Percentiles rank a stretch among this genome's conserved stretches.
Evolutionary conservation across 306 rosid species (phyloP).

Genomic region (Medicago truncatula): DNA sequence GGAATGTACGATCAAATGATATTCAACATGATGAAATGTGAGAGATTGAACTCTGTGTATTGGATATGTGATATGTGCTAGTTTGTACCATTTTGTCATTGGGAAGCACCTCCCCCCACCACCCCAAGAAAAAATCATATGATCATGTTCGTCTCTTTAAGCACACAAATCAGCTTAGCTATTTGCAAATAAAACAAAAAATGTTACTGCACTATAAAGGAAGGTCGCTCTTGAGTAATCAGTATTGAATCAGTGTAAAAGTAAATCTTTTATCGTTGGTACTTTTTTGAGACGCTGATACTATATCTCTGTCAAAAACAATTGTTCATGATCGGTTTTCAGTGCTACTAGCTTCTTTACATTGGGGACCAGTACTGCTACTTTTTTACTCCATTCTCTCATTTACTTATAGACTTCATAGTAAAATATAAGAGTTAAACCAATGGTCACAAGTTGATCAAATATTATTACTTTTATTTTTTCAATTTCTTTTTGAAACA

Average conservation of each 20-base stretch:
- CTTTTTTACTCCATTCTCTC: too few relatives aligned
- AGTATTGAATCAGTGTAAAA: conserved; percentile 10
- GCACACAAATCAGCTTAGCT: not conserved
- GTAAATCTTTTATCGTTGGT: conserved; percentile 43
- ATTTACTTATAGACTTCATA: too few relatives aligned
- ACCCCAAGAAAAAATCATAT: not conserved
- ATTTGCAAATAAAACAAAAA: too few relatives aligned
- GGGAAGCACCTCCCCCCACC: not conserved
- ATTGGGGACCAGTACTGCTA: not conserved
- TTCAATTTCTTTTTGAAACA: too few relatives aligned
- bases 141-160: not conserved
- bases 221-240: not conserved
- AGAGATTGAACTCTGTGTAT: too few relatives aligned
- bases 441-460: too few relatives aligned
- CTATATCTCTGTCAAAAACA: conserved; percentile 29
- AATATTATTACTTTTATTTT: too few relatives aligned
- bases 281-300: not conserved
- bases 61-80: too few relatives aligned
- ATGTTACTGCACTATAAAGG: not conserved
- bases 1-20: too few relatives aligned
- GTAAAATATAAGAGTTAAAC: too few relatives aligned
- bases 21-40: too few relatives aligned
- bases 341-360: not conserved
- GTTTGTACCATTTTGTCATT: too few relatives aligned
- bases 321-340: not conserved